These are phyloP conservation scores for Immersiporthe knoxdaviesiana DNA, from an alignment of 2,329 filamentous ascomycete genomes.

Conservation along the genomic window DNA sequence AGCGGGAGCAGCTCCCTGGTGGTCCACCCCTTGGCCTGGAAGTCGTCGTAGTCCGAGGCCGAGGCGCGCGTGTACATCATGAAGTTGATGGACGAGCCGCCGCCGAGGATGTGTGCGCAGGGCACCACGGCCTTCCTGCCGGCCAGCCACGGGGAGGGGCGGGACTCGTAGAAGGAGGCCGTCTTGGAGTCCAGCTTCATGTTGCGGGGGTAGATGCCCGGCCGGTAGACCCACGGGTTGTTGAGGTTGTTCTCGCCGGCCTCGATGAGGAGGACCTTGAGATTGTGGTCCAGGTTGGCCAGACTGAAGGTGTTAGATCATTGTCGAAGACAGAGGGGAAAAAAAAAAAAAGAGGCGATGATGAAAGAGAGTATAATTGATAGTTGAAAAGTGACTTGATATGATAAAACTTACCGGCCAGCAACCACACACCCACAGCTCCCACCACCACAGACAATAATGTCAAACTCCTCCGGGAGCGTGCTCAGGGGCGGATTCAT, in stretches of 20 bases:
- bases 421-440: conserved; percentile 66
- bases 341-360: no score
- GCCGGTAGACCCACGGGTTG: conserved; percentile 77
- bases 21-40: conserved; percentile 78
- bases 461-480: conserved; percentile 77
- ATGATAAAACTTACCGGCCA: conserved; percentile 49
- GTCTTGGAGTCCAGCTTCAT: conserved; percentile 82
- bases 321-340: conserved; percentile 5
- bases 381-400: no score
- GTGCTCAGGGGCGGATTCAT: conserved; percentile 28
- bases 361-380: no score
- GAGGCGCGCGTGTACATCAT: conserved; percentile 79
- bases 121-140: conserved; percentile 76
- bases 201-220: conserved; percentile 76
- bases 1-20: conserved; percentile 75
- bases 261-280: conserved; percentile 71
- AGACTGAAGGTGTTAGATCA: conserved; percentile 48
- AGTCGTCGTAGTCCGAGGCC: conserved; percentile 76
- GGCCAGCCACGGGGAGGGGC: conserved; percentile 72
- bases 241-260: conserved; percentile 75
- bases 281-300: conserved; percentile 76
- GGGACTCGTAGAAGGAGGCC: conserved; percentile 79
- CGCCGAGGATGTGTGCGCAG: conserved; percentile 72
- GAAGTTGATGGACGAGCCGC: conserved; percentile 77
- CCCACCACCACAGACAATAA: conserved; percentile 77